Base-by-base conservation (phyloP, 2,329 filamentous ascomycete species). In the Diaporthe ampelina region DNA sequence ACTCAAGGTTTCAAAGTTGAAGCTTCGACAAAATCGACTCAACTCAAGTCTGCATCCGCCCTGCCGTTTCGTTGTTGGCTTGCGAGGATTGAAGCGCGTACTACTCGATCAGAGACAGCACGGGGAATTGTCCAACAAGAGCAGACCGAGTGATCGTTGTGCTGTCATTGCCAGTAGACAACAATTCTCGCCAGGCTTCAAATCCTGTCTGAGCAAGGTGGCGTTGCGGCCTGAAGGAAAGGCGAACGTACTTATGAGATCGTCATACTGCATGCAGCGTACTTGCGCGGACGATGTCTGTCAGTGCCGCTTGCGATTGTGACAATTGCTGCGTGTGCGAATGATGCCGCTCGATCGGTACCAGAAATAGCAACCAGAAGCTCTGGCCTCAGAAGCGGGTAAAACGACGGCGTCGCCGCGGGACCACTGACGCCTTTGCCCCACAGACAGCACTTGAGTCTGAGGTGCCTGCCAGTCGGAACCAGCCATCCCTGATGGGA, bases 81-180 rank as follows among this genome's bases (percentile, higher is more conserved):
- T 69, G 65, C 52, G 71, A 56, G 71, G 40, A 29, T 50, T 52
- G 32, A 7, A 61, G 11, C 29, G 37, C 71, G 74, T 75, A 37
- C 50, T 43, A 75, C 74, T 74, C 59, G 74, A 75, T 73, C 74
- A 75, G 52, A 75, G 65, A 75, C 65, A 70, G 32, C 6, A 17
- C 43, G 32, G 43, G 17, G 52, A 61, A 61, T 59, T 35, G 10
- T 19, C 32, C 6, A 59, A 52, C 24, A 19, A 9, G 32, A 61
- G 40, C 24, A 45, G 15, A 26, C 21, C 50, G 21, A 35, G 26
- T 52, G n/a, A 24, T 50, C 57, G 45, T 57, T 21, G 58, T 45
- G 43, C 58, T 29, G 35, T 43, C 59, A 52, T 50, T 54, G 50
- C 50, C 40, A 54, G 40, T 15, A 50, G 26, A 43, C 19, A 52